phyloP scores from a whole-genome alignment of 352 stramenopile species.

The Pythium brassicae region DNA sequence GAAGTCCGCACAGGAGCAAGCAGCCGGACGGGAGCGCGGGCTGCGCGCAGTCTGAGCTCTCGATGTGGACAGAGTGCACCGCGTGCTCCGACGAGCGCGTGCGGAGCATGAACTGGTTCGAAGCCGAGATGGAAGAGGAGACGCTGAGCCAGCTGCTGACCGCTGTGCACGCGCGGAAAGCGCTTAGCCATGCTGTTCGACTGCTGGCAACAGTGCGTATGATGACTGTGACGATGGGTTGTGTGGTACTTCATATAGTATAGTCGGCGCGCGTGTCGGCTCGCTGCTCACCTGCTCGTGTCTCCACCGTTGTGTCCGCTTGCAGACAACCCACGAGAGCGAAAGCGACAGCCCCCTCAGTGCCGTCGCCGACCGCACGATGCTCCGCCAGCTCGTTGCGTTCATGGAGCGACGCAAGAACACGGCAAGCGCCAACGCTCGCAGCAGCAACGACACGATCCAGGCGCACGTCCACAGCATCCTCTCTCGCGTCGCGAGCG shows the following conservation, averaged over 20 bases:
- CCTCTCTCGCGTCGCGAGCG: slow-evolving; percentile 39
- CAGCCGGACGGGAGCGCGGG: slow-evolving; percentile 20
- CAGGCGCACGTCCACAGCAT: slow-evolving; percentile 58
- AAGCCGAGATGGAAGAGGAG: slow-evolving; percentile 66
- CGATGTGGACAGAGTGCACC: slow-evolving; percentile 71
- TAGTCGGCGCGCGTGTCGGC: too few relatives aligned
- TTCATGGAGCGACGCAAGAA: slow-evolving; percentile 24
- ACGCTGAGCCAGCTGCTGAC: slow-evolving; percentile 54
- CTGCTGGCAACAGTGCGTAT: slow-evolving; percentile 42
- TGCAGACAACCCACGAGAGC: slow-evolving; percentile 15
- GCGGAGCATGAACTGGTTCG: slow-evolving; percentile 47
- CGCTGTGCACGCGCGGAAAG: slow-evolving; percentile 56
- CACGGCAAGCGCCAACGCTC: slow-evolving; percentile 1
- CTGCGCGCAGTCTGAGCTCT: slow-evolving; percentile 29
- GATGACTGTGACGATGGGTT: neutral
- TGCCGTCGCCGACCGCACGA: slow-evolving; percentile 53
- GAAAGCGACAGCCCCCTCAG: slow-evolving; percentile 39
- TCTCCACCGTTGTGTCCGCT: neutral
- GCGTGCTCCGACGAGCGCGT: slow-evolving; percentile 55
- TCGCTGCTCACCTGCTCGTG: neutral
- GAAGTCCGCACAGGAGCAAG: slow-evolving; percentile 46
- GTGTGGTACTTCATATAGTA: too few relatives aligned
- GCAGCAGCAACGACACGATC: too few relatives aligned
- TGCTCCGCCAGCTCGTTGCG: slow-evolving; percentile 67
- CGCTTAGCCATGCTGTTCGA: slow-evolving; percentile 64